Base-by-base conservation (phyloP, 2,329 filamentous ascomycete genomes). In the Cadophora sp. region DNA sequence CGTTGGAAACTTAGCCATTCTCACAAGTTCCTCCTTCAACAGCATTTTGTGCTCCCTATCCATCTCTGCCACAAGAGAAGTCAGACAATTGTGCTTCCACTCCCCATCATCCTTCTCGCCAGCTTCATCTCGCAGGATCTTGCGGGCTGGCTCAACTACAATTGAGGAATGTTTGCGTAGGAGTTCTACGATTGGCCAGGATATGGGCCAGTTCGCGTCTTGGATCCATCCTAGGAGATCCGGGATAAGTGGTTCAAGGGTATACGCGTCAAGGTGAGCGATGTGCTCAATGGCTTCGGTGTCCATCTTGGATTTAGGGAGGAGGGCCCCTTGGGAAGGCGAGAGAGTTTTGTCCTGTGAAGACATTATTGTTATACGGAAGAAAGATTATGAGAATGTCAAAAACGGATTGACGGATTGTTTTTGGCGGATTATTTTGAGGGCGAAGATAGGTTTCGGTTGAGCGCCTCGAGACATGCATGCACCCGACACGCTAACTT, bases 1-100 rank as follows among this genome's bases (percentile, higher is more conserved):
- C 1, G 85, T 80, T 0, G 83, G 83, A 77, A 91, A 88, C 68
- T 89, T 91, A 0, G 84, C 83, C 69, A 90, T 89, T 66, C 91
- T 88, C 0, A 86, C 86, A 88, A 37, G 83, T 77, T 11, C 76
- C 79, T 43, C 79, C 79, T 61, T 77, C 27, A 68, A 50, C 7
- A 27, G 3, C 7, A 43, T 80, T 69, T 86, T 84, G 70, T 79
- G 80, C 73, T 81, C 62, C 16, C 1, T 62, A 8, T 29, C 43
- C 63, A 65, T 65, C n/a, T 60, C 29, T 11, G 14, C 26, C 37
- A 65, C 55, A 16, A 65, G 43, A 46, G 26, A 37, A 16, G 37
- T 31, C 48, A 68, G 22, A 24, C 62, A 65, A 27, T 68, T 66
- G 8, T 14, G 4, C n/a, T 51, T 63, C 63, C 67, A 68, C 22